phyloP scores from a whole-genome alignment of 1,139 yeast genomes.

The Candida tropicalis region DNA sequence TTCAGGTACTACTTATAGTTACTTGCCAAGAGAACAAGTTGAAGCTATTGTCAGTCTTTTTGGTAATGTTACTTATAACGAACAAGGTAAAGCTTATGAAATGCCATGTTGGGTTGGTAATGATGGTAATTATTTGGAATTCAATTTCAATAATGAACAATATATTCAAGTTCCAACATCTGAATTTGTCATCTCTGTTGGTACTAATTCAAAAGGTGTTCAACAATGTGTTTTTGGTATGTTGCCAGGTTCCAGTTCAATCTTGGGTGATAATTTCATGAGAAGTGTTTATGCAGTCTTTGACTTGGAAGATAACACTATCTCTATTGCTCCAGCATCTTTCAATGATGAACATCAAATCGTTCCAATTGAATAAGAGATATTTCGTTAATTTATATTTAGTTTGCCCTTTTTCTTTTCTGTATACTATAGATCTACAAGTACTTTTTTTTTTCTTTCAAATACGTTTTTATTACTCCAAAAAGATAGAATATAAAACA shows the following conservation, averaged over 20 bases:
- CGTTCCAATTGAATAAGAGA: constrained; percentile 15
- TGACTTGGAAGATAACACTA: constrained; percentile 39
- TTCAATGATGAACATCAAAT: constrained; percentile 30
- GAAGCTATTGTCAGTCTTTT: constrained; percentile 19
- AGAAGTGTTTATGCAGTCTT: constrained; percentile 41
- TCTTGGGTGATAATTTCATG: constrained; percentile 42
- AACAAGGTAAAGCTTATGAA: constrained; percentile 24
- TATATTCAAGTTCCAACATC: constrained; percentile 29
- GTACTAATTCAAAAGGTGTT: constrained; percentile 13
- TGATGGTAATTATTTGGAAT: constrained; percentile 26
- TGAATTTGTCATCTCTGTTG: constrained; percentile 21
- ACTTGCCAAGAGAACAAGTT: constrained; percentile 25
- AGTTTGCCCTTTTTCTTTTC: neutral
- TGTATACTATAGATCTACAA: neutral
- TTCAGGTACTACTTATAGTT: constrained; percentile 43
- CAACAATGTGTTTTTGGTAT: constrained; percentile 19
- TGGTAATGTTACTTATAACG: constrained; percentile 19
- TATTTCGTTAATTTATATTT: neutral
- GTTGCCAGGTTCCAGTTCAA: constrained; percentile 17
- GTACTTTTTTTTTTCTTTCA: too few species aligned
- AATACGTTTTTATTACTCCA: too few species aligned
- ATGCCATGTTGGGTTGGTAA: constrained; percentile 34
- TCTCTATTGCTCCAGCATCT: constrained; percentile 40
- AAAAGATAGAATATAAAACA: too few species aligned
- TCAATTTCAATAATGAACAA: constrained; percentile 27